phyloP scores from a whole-genome alignment of 2,329 filamentous ascomycete species.

The Claviceps sorghi region DNA sequence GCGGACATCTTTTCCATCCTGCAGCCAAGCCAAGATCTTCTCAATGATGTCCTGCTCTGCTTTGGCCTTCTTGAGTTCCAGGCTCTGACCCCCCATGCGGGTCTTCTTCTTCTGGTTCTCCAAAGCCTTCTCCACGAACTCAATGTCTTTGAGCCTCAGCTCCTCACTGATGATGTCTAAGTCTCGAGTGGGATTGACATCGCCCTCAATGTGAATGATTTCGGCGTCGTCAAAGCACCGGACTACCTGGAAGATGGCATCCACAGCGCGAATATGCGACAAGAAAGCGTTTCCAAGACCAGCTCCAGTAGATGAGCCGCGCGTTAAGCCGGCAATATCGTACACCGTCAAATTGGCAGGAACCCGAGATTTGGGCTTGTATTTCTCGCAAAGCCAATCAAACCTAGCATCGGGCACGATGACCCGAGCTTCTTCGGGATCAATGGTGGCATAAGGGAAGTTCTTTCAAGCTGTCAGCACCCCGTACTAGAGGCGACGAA shows the following conservation, averaged over 20 bases:
- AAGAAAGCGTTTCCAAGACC: constrained; percentile 96
- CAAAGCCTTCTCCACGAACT: constrained; percentile 91
- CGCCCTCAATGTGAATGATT: constrained; percentile 98
- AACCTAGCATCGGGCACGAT: constrained; percentile 92
- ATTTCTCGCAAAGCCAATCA: constrained; percentile 90
- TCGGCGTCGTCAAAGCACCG: constrained; percentile 97
- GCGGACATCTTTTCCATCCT: constrained; percentile 84
- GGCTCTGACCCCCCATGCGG: constrained; percentile 77
- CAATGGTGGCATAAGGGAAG: constrained; percentile 98
- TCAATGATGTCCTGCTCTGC: constrained; percentile 89
- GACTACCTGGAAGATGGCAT: constrained; percentile 95
- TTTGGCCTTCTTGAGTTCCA: constrained; percentile 95
- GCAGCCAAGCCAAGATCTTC: constrained; percentile 70
- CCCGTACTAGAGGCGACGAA: constrained; percentile 20
- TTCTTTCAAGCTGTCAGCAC: constrained; percentile 47
- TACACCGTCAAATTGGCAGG: constrained; percentile 96
- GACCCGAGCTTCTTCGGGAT: constrained; percentile 94
- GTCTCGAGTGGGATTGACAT: constrained; percentile 89
- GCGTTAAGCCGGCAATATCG: constrained; percentile 93
- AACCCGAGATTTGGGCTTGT: constrained; percentile 95
- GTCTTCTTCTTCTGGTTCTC: constrained; percentile 92
- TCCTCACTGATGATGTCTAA: constrained; percentile 95
- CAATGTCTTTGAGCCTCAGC: constrained; percentile 93
- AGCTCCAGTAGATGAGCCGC: constrained; percentile 90
- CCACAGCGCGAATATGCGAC: constrained; percentile 95